Base-by-base conservation (phyloP, 768 basidiomycete genomes). In the Russula dissimulans region DNA sequence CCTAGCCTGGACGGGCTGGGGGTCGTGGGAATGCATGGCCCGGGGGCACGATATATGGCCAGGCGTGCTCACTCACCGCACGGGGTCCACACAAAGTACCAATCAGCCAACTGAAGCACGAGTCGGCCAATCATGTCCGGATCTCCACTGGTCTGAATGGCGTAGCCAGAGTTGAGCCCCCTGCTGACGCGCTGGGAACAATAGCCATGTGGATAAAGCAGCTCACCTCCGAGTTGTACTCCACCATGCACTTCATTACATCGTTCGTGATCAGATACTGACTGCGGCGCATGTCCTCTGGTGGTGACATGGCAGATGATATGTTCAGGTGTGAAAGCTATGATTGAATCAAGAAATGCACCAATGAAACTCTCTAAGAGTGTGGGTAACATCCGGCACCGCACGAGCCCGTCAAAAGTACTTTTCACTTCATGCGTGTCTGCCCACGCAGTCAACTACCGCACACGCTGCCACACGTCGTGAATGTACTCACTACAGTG, bases 311-410 rank as follows among this genome's bases (percentile, higher is more conserved):
- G 34, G 26, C 59, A 36, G 22, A 26, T 26, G 22, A 26, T 26
- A 26, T 26, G 22, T 39, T 26, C 4, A 44, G 42, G 12, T 34
- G 53, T 22, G 14, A 2, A 7, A 1, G 47, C 4, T 8, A 34
- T n/a, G 0, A 8, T 4, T 4, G 5, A 31, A 54, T 22, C 8
- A 32, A 36, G 26, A 42, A 43, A 0, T 41, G 54, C 54, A 88
- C 89, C 85, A 31, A 90, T 77, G 67, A 87, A 90, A 11, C 78
- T 79, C 67, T 91, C 89, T 26, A 89, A 71, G 59, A 89, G 73
- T 50, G 80, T 78, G 10, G 84, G 80, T 17, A 89, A 70, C 71
- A 82, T 79, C 62, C 81, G 78, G 53, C 79, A 78, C 62, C 79
- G 78, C 60, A 79, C 81, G 38, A 91, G 74, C 7, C 79, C 64